Conservation (phyloP, 495 filamentous ascomycete species). For the Schizothecium vesticola region DNA sequence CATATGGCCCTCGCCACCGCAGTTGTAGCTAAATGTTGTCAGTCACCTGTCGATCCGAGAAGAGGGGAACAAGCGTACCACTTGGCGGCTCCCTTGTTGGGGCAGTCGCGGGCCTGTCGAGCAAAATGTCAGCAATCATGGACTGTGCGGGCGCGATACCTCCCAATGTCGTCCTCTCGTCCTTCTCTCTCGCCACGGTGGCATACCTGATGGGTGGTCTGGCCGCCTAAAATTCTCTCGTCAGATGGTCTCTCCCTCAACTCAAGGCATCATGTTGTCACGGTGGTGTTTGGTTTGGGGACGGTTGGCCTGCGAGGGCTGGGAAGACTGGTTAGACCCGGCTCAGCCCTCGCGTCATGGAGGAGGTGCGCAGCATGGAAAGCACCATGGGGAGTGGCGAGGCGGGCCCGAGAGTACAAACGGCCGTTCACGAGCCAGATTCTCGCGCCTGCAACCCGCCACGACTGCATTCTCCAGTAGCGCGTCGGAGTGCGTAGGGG, state of each 20-base stretch:
- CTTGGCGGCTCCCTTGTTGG: slow-evolving; percentile 85
- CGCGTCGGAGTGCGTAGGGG: background rate
- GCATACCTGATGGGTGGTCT: slow-evolving; percentile 48
- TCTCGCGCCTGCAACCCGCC: background rate
- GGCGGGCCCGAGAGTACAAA: background rate
- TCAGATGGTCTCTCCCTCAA: slow-evolving; percentile 38
- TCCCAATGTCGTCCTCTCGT: slow-evolving; percentile 13
- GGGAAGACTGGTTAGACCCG: slow-evolving; percentile 14
- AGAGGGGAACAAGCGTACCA: slow-evolving; percentile 51
- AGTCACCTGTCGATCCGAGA: slow-evolving; percentile 27
- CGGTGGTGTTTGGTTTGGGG: slow-evolving; percentile 15
- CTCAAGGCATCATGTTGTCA: slow-evolving; percentile 25
- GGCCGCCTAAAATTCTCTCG: slow-evolving; percentile 43
- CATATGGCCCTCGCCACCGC: slow-evolving; percentile 75
- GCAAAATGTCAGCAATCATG: slow-evolving; percentile 18
- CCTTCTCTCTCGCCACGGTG: slow-evolving; percentile 19
- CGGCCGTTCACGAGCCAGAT: background rate
- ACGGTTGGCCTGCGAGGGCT: slow-evolving; percentile 8
- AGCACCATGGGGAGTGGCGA: background rate
- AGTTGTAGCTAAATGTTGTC: slow-evolving; percentile 39
- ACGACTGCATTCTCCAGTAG: background rate
- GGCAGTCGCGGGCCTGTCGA: slow-evolving; percentile 81
- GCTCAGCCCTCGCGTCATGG: slow-evolving; percentile 9
- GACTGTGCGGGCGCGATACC: slow-evolving; percentile 13
- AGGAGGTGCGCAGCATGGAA: background rate